These are phyloP conservation scores for Talaromyces nanjingensis DNA, from an alignment of 495 filamentous ascomycete species.

Conservation along the genomic window DNA sequence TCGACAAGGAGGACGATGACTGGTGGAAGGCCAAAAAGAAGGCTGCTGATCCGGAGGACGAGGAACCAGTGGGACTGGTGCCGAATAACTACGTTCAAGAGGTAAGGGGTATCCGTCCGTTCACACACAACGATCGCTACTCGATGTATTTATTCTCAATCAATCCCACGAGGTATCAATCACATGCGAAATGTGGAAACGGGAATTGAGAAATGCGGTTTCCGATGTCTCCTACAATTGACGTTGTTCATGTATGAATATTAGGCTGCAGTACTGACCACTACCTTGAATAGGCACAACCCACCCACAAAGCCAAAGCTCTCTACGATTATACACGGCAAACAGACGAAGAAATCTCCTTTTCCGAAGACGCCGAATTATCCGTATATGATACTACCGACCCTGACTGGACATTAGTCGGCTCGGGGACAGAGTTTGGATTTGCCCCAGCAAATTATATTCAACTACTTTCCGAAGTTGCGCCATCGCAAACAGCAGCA, in stretches of 20 bases:
- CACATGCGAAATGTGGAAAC: neutral
- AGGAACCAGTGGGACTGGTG: conserved; percentile 88
- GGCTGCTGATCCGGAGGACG: conserved; percentile 78
- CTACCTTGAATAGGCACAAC: conserved; percentile 50
- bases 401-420: conserved; percentile 94
- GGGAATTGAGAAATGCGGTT: neutral
- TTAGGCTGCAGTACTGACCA: neutral
- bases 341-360: conserved; percentile 96
- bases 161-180: no score
- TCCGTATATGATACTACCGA: conserved; percentile 85
- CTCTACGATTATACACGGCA: conserved; percentile 95
- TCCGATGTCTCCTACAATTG: neutral
- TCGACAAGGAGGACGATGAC: conserved; percentile 91
- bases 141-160: no score
- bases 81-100: conserved; percentile 95
- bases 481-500: conserved; percentile 9
- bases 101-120: conserved; percentile 50
- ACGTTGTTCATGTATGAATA: neutral
- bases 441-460: conserved; percentile 99
- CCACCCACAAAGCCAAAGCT: conserved; percentile 67
- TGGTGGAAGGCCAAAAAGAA: conserved; percentile 99
- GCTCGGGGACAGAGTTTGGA: conserved; percentile 76
- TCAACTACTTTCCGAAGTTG: conserved; percentile 46
- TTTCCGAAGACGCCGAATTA: conserved; percentile 80
- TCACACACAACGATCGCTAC: neutral